phyloP scores from a whole-genome alignment of 352 stramenopile genomes.

The Aphanomyces cochlioides region DNA sequence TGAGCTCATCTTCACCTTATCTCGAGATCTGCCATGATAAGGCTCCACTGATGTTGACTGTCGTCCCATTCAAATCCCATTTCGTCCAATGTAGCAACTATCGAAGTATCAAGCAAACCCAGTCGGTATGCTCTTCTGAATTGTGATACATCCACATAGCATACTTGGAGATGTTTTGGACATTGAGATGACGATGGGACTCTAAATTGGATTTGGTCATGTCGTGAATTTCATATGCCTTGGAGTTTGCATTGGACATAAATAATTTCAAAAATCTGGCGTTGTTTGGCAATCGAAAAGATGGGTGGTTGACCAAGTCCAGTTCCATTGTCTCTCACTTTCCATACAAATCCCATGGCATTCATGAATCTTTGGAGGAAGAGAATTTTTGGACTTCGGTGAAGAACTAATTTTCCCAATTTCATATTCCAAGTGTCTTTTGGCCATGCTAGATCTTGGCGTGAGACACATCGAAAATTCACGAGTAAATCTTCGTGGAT shows the following conservation, averaged over 20 bases:
- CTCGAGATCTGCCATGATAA: too few relatives aligned
- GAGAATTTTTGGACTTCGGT: not conserved
- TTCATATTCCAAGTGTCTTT: constrained; percentile 2
- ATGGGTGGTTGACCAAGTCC: not conserved
- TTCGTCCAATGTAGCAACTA: not conserved
- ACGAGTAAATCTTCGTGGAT: constrained; percentile 12
- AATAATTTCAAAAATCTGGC: not conserved
- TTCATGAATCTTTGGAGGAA: constrained; percentile 1
- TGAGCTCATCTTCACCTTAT: too few relatives aligned
- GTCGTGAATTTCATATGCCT: not conserved
- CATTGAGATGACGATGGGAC: not conserved
- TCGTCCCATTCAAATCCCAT: not conserved
- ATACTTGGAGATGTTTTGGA: not conserved
- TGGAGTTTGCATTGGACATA: not conserved
- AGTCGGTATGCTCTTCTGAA: not conserved
- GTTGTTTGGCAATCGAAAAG: constrained; percentile 1
- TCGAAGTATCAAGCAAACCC: not conserved
- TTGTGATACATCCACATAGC: not conserved
- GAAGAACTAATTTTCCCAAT: not conserved
- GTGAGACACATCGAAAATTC: not conserved
- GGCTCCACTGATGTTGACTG: not conserved
- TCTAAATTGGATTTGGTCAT: not conserved
- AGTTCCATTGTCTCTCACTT: not conserved
- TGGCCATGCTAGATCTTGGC: constrained; percentile 1
- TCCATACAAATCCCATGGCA: constrained; percentile 5